Conservation (phyloP, 2,329 filamentous ascomycete genomes). For the Penicillium sclerotigenum region DNA sequence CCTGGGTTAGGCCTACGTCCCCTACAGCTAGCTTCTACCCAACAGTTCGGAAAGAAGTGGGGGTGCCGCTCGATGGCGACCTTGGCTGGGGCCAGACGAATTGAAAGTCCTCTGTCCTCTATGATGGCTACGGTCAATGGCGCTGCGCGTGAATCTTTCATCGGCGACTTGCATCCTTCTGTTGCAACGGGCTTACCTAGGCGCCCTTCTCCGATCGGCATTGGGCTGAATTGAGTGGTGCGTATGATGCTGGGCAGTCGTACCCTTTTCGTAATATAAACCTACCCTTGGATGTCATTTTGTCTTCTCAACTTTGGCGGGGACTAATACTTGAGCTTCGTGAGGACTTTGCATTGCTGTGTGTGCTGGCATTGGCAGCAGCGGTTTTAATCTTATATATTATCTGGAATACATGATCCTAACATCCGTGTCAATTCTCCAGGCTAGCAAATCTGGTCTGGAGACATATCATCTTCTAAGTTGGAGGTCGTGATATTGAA, state of each 20-base stretch:
- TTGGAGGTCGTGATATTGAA: constrained; percentile 27
- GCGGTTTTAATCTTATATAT: background rate
- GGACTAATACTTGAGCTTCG: constrained; percentile 15
- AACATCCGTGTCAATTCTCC: background rate
- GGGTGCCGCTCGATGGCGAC: no score
- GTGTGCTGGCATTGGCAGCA: background rate
- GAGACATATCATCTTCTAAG: constrained; percentile 42
- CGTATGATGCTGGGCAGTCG: background rate
- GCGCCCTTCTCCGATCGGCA: background rate
- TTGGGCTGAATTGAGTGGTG: background rate
- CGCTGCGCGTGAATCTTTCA: no score
- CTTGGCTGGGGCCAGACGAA: no score
- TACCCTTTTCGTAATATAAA: constrained; percentile 30
- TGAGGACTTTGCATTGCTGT: background rate
- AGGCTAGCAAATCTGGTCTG: constrained; percentile 42
- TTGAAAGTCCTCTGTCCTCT: no score
- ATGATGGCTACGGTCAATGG: no score
- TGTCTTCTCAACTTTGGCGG: constrained; percentile 32
- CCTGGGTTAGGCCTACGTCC: constrained; percentile 37
- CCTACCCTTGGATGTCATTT: constrained; percentile 40
- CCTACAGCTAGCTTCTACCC: no score
- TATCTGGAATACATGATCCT: no score
- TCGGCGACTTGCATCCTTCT: background rate
- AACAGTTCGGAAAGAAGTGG: no score
- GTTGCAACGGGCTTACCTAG: background rate